Evolutionary conservation across 805 yeast species (phyloP).

Genomic region (Deakozyma indianensis): DNA sequence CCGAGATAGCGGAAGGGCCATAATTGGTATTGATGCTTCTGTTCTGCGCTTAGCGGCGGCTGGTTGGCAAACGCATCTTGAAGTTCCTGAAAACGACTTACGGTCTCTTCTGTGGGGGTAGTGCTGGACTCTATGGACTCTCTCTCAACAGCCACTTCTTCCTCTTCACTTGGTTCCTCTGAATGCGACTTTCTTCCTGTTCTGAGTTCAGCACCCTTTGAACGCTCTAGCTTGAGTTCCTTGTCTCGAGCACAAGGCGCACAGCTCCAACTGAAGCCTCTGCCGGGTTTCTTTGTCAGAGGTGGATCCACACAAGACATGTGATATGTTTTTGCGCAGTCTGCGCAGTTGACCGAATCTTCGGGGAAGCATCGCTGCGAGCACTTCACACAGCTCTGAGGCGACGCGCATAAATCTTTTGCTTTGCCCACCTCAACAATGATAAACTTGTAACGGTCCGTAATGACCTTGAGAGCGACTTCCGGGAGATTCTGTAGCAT

Average conservation of each 20-base stretch:
- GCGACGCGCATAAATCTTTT: conserved; percentile 45
- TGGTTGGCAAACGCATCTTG: conserved; percentile 18
- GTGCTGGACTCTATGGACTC: not conserved
- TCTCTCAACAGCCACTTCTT: not conserved
- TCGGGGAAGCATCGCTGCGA: conserved; percentile 69
- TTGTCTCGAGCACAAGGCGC: conserved; percentile 55
- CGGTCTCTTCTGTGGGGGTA: conserved; percentile 2
- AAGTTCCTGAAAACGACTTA: conserved; percentile 12
- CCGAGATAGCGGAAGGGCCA: conserved; percentile 79
- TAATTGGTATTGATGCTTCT: conserved; percentile 14
- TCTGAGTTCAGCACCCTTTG: not conserved
- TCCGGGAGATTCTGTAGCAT: conserved; percentile 41
- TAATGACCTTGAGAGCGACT: conserved; percentile 45
- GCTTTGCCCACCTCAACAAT: conserved; percentile 60
- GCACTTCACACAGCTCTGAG: conserved; percentile 61
- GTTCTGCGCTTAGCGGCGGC: conserved; percentile 15
- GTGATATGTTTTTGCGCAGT: conserved; percentile 58
- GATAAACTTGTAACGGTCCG: conserved; percentile 55
- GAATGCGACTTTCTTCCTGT: not conserved
- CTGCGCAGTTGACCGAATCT: conserved; percentile 71
- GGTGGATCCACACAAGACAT: conserved; percentile 83
- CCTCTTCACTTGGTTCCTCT: not conserved
- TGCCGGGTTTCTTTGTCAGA: conserved; percentile 55
- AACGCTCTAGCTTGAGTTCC: conserved; percentile 19
- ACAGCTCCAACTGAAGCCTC: conserved; percentile 89